Conservation (phyloP, 176 grass and related monocot genomes). For the Cymbopogon citratus region DNA sequence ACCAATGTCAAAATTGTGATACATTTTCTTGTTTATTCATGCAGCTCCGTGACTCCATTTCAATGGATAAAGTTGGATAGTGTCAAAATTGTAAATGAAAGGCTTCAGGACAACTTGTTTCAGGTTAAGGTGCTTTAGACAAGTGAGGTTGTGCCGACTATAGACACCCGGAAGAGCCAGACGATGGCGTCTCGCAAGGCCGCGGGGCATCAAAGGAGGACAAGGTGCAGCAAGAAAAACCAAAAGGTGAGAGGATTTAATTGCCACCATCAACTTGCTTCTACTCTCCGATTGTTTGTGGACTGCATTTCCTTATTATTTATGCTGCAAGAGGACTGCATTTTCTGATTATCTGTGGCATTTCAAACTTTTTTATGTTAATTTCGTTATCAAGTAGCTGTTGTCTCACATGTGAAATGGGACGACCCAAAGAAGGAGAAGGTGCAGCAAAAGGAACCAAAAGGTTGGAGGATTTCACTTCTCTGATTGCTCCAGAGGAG, state of each 20-base stretch:
- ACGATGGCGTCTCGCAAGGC: slow-evolving; percentile 27
- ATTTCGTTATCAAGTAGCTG: background rate
- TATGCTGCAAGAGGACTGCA: background rate
- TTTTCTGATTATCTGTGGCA: background rate
- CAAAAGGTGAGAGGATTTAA: no score
- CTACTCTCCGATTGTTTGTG: no score
- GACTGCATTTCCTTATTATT: no score
- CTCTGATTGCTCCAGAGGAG: background rate
- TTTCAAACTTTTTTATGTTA: background rate
- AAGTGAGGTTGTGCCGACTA: slow-evolving; percentile 18
- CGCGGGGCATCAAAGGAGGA: background rate
- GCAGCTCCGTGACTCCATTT: no score
- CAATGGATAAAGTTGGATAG: no score
- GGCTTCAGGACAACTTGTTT: no score
- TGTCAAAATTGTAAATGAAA: no score
- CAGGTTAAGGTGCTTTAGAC: no score
- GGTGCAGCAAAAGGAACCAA: slow-evolving; percentile 1
- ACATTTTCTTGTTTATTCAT: no score
- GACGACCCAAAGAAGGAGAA: slow-evolving; percentile 21
- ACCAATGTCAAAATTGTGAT: no score
- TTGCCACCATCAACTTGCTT: no score
- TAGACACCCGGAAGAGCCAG: slow-evolving; percentile 42
- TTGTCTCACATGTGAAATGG: slow-evolving; percentile 23
- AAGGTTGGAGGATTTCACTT: slow-evolving; percentile 26
- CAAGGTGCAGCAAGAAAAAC: no score